phyloP scores from a whole-genome alignment of 2,329 filamentous ascomycete genomes.

The Thielaviopsis musarum region DNA sequence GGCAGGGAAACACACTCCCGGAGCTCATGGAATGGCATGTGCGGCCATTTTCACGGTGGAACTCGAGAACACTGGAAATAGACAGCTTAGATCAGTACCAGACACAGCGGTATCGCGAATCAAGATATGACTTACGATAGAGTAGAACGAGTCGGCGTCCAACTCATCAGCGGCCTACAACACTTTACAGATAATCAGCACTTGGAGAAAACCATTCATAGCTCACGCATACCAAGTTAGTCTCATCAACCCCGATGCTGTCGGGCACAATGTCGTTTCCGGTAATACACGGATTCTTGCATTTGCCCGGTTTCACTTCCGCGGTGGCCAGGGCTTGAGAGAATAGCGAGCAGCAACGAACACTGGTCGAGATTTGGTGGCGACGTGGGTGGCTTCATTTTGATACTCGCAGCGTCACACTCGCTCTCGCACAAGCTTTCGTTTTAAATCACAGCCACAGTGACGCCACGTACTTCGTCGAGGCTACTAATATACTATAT shows the following conservation, averaged over 20 bases:
- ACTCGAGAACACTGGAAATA: constrained; percentile 19
- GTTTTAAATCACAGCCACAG: background rate
- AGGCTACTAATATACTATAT: too few relatives aligned
- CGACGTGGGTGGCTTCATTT: background rate
- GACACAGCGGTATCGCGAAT: background rate
- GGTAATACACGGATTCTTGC: background rate
- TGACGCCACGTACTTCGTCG: background rate
- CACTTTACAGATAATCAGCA: too few relatives aligned
- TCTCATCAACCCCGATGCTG: background rate
- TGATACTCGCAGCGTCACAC: background rate
- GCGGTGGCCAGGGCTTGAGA: background rate
- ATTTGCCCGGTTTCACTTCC: background rate
- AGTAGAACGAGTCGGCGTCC: background rate
- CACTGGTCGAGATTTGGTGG: background rate
- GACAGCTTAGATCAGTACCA: background rate
- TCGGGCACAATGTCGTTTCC: background rate
- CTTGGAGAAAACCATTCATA: too few relatives aligned
- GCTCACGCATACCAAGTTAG: background rate
- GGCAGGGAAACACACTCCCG: constrained; percentile 14
- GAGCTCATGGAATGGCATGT: constrained; percentile 22
- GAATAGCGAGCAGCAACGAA: background rate
- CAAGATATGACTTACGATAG: background rate
- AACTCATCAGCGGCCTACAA: background rate
- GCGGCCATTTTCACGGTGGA: constrained; percentile 23
- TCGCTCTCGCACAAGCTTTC: background rate